phyloP scores from a whole-genome alignment of 164 flowering plant genomes.

The Vitis amurensis region DNA sequence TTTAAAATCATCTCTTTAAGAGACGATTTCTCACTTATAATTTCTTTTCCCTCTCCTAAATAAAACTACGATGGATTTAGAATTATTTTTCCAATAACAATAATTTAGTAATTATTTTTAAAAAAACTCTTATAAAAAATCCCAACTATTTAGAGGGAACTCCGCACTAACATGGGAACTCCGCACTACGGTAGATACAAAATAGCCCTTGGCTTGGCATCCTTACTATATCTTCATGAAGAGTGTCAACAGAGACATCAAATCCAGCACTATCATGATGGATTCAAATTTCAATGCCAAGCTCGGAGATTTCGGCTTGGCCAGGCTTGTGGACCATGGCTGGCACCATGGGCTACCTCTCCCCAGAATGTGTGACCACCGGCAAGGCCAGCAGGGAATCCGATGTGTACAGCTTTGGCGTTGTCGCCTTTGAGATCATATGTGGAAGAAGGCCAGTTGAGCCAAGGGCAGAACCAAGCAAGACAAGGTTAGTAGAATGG shows the following conservation, averaged over 20 bases:
- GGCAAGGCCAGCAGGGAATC: slow-evolving; percentile 56
- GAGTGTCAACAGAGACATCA: slow-evolving; percentile 59
- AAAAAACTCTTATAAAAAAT: too few species aligned
- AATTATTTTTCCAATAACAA: background rate
- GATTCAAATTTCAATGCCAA: slow-evolving; percentile 51
- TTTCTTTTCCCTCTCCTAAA: too few species aligned
- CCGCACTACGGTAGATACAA: slow-evolving; percentile 36
- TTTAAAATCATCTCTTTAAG: too few species aligned
- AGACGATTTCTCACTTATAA: too few species aligned
- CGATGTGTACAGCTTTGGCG: slow-evolving; percentile 61
- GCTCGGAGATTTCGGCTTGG: slow-evolving; percentile 59
- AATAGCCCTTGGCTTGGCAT: slow-evolving; percentile 47
- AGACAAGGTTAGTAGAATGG: slow-evolving; percentile 46
- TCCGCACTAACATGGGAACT: slow-evolving; percentile 35
- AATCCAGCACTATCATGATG: slow-evolving; percentile 56
- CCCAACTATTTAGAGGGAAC: slow-evolving; percentile 32
- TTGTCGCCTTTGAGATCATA: slow-evolving; percentile 48
- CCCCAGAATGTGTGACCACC: slow-evolving; percentile 51
- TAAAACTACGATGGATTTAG: slow-evolving; percentile 14
- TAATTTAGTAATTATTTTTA: too few species aligned
- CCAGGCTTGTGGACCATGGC: slow-evolving; percentile 55
- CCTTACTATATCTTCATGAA: slow-evolving; percentile 54
- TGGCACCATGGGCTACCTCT: slow-evolving; percentile 62
- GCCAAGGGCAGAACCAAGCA: slow-evolving; percentile 15
- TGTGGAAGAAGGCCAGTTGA: slow-evolving; percentile 48